These are phyloP conservation scores for Xylaria sp. DNA, from an alignment of 2,329 filamentous ascomycete species.

Conservation along the genomic window DNA sequence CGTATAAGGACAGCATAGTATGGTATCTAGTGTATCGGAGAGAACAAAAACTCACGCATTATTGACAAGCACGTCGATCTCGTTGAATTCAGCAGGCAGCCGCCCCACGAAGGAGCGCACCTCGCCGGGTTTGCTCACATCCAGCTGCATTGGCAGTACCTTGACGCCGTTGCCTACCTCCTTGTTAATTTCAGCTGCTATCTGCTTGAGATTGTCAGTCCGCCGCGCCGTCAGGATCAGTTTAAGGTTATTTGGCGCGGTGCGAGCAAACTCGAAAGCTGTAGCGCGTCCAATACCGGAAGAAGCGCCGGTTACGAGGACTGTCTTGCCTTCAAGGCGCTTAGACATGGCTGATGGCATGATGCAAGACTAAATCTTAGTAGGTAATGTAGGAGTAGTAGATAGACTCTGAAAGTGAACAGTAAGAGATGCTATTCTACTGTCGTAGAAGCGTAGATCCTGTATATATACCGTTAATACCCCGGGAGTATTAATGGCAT, in stretches of 20 bases:
- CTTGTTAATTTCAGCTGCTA: slow-evolving; percentile 3
- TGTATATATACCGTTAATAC: too few relatives aligned
- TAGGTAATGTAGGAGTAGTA: too few relatives aligned
- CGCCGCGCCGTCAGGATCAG: not conserved
- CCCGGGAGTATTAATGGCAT: too few relatives aligned
- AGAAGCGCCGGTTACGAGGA: slow-evolving; percentile 3
- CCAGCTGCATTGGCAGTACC: not conserved
- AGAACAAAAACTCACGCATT: slow-evolving; percentile 1
- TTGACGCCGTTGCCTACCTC: slow-evolving; percentile 4
- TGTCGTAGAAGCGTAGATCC: too few relatives aligned
- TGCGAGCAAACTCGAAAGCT: slow-evolving; percentile 6
- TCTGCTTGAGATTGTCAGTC: slow-evolving; percentile 7
- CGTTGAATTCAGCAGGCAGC: not conserved
- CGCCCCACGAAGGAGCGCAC: not conserved
- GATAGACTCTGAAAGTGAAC: too few relatives aligned
- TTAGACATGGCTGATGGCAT: slow-evolving; percentile 3
- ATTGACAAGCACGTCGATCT: slow-evolving; percentile 4
- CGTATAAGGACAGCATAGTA: not conserved
- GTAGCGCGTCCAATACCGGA: slow-evolving; percentile 3
- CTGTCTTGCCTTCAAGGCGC: slow-evolving; percentile 2
- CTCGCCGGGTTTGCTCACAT: not conserved
- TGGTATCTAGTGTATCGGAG: not conserved
- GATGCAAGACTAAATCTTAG: too few relatives aligned
- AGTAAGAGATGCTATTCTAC: too few relatives aligned
- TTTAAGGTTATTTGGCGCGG: slow-evolving; percentile 3